Evolutionary conservation across 768 basidiomycete genomes (phyloP), one percentile per base, ranked within the genome.

Genomic region (Lactarius vividus): DNA sequence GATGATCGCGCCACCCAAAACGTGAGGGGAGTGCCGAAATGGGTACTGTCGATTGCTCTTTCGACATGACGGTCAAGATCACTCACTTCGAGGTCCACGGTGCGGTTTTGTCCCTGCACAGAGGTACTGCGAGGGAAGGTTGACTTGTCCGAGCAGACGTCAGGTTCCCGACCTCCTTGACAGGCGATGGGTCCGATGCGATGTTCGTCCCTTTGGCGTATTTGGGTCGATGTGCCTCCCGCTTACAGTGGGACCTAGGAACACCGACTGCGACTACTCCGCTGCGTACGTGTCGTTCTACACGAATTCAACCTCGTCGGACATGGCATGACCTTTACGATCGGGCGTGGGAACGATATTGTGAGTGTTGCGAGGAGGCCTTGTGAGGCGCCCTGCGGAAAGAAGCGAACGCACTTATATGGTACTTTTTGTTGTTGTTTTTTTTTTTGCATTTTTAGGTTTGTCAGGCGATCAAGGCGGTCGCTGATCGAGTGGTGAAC

Each of bases 261-360:
- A 97, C 77, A 90, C 91, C 37, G 92, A 93, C 63, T 96, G 94
- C 77, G 96, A 97, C 78, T 97, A 97, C 77, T 95, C 93, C 2
- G 92, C 94, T 2, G 96, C 96, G 6, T 97, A 97, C 75, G 82
- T 97, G 54, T 83, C 87, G 28, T 81, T 98, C 63, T 78, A 84
- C 67, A 96, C 91, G n/a, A 81, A 86, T 28, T 72, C 78, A 5
- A 86, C 59, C 85, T 96, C 53, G 82, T 88, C 57, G 93, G 95
- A n/a, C 86, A 94, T 71, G 94, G 93, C 62, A 92, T 94, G 92
- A 94, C 94, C 3, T 96, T 96, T 75, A 95, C 94, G 13, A 95
- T 94, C 70, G 94, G 94, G 0, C 88, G 96, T 49, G 96, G 96
- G 33, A 98, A 95, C 73, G 96, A 98, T 67, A 94, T 97, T 68